A percentile compares a stretch with the other conserved stretches of the same genome.
phyloP scores from a whole-genome alignment of 2,329 filamentous ascomycete genomes.

The Beauveria rudraprayagi region DNA sequence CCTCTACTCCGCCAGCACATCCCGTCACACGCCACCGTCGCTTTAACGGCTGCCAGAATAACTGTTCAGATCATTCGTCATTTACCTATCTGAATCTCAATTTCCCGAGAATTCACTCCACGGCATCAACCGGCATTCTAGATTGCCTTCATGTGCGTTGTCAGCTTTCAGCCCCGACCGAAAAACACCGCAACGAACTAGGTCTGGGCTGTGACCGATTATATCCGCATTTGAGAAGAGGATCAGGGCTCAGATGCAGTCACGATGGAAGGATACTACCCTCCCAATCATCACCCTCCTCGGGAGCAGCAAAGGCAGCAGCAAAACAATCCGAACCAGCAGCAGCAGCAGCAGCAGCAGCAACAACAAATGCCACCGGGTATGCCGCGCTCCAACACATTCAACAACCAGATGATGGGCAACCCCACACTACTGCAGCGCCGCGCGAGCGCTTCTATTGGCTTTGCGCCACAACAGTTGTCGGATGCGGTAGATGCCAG shows the following conservation, averaged over 20 bases:
- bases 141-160: neutral
- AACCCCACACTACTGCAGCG: slow-evolving; percentile 1
- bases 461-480: neutral
- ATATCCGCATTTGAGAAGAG: neutral
- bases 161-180: neutral
- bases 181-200: neutral
- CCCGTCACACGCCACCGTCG: neutral
- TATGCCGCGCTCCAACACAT: neutral
- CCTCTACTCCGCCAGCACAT: neutral
- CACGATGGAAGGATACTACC: slow-evolving; percentile 11
- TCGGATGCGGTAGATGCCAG: neutral
- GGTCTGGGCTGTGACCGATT: neutral
- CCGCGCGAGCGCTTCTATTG: slow-evolving; percentile 4
- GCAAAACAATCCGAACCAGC: neutral
- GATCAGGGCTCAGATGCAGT: slow-evolving; percentile 5
- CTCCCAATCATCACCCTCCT: slow-evolving; percentile 1
- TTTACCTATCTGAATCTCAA: neutral
- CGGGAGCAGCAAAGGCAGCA: slow-evolving; percentile 7
- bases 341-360: neutral
- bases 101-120: neutral
- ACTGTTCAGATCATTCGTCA: neutral
- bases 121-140: neutral
- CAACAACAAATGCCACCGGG: neutral
- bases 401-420: slow-evolving; percentile 4
- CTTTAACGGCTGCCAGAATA: neutral